phyloP scores from a whole-genome alignment of 345 rosid genomes.

The Acer campestre region DNA sequence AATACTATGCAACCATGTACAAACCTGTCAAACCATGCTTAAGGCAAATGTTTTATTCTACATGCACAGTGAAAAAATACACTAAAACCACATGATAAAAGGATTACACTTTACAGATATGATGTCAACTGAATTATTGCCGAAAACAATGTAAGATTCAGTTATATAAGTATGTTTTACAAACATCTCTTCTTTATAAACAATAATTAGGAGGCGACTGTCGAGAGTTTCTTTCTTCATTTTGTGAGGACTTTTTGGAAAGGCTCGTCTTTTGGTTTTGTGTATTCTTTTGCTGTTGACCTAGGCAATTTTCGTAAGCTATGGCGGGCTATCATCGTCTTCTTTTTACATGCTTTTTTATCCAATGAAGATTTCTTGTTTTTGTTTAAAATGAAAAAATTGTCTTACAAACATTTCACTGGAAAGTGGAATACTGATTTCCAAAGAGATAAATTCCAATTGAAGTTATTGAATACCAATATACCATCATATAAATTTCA shows the following conservation, averaged over 20 bases:
- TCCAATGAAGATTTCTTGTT: neutral
- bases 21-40: neutral
- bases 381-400: neutral
- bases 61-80: too few relatives aligned
- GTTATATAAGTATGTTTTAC: neutral
- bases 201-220: too few relatives aligned
- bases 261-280: too few relatives aligned
- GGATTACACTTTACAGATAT: neutral
- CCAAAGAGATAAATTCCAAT: neutral
- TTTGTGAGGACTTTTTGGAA: too few relatives aligned
- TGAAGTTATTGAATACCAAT: constrained; percentile 12
- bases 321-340: neutral
- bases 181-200: neutral
- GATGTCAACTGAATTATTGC: neutral
- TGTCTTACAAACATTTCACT: neutral
- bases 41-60: neutral
- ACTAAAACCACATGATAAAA: too few relatives aligned
- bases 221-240: too few relatives aligned
- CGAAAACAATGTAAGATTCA: neutral
- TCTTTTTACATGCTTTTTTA: neutral
- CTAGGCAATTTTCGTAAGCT: neutral
- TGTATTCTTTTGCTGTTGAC: too few relatives aligned
- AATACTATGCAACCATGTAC: neutral
- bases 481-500: constrained; percentile 2
- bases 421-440: neutral